Conservation (phyloP, 768 basidiomycete genomes). For the Boletales sp. region DNA sequence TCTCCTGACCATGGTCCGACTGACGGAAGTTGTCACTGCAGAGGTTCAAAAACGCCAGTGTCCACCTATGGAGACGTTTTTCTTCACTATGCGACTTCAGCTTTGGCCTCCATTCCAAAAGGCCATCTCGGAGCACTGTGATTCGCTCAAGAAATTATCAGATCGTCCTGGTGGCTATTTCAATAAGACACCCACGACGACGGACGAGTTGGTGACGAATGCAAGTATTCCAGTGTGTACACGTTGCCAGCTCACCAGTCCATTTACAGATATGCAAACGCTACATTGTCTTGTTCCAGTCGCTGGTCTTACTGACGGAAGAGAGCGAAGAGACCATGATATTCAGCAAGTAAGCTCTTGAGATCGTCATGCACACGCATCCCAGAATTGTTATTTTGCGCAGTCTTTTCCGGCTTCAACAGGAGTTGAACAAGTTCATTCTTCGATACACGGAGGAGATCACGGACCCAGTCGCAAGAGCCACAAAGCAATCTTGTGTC, state of each 20-base stretch:
- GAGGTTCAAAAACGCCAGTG: conserved; percentile 78
- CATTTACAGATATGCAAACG: conserved; percentile 58
- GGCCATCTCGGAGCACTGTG: conserved; percentile 78
- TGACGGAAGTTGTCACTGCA: conserved; percentile 76
- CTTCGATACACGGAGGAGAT: conserved; percentile 67
- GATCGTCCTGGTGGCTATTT: conserved; percentile 69
- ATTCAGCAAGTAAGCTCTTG: conserved; percentile 73
- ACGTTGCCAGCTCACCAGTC: background rate
- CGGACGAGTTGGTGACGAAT: conserved; percentile 61
- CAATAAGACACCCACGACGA: conserved; percentile 57
- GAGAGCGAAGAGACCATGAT: conserved; percentile 95
- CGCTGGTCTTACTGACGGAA: conserved; percentile 74
- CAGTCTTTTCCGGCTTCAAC: conserved; percentile 81
- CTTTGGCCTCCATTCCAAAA: conserved; percentile 97
- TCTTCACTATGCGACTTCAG: conserved; percentile 75
- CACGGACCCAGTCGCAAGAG: conserved; percentile 55
- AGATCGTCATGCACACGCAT: background rate
- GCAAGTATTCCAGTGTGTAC: conserved; percentile 36
- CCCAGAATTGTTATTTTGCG: background rate
- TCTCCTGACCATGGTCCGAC: conserved; percentile 85
- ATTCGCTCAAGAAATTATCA: conserved; percentile 76
- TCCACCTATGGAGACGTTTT: conserved; percentile 74
- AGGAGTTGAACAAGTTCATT: conserved; percentile 78
- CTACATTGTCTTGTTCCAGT: conserved; percentile 80
- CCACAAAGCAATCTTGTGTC: conserved; percentile 65